A percentile compares a stretch with the other conserved stretches of the same genome.
These are phyloP conservation scores for Magnusiomyces paraingens DNA, from an alignment of 1,139 yeast genomes.

Conservation along the genomic window DNA sequence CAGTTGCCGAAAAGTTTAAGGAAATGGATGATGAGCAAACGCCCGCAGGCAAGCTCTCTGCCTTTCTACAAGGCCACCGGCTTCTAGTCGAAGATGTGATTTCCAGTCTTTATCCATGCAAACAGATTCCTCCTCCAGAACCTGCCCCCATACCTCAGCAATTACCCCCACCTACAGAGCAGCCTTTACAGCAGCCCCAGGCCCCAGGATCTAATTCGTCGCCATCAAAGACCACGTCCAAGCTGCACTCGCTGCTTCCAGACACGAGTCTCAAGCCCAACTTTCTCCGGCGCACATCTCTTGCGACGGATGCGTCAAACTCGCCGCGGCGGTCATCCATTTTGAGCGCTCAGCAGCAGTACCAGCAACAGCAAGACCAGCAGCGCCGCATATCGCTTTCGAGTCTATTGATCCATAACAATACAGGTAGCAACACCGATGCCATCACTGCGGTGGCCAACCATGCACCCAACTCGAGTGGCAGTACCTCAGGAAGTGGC, in stretches of 20 bases:
- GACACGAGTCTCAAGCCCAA: not conserved
- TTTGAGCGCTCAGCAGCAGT: not conserved
- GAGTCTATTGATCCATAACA: not conserved
- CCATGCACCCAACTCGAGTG: not conserved
- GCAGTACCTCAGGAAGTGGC: not conserved
- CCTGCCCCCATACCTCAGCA: not conserved
- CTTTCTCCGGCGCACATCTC: not conserved
- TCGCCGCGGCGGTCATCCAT: not conserved
- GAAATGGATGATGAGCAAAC: constrained; percentile 20
- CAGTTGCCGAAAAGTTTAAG: constrained; percentile 25
- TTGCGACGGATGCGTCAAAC: not conserved
- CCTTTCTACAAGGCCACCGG: constrained; percentile 4
- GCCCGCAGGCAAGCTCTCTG: constrained; percentile 4
- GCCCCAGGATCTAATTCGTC: not conserved
- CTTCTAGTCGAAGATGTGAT: constrained; percentile 5
- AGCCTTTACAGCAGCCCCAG: not conserved
- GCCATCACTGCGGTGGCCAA: not conserved
- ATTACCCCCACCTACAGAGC: not conserved
- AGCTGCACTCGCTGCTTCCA: not conserved
- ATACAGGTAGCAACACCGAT: not conserved
- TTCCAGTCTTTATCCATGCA: not conserved
- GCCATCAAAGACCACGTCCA: not conserved
- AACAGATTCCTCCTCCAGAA: not conserved
- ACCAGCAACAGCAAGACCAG: not conserved
- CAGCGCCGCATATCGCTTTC: not conserved